These are phyloP conservation scores for Oryza glumipatula DNA, from an alignment of 176 grass and related monocot genomes.

Conservation along the genomic window DNA sequence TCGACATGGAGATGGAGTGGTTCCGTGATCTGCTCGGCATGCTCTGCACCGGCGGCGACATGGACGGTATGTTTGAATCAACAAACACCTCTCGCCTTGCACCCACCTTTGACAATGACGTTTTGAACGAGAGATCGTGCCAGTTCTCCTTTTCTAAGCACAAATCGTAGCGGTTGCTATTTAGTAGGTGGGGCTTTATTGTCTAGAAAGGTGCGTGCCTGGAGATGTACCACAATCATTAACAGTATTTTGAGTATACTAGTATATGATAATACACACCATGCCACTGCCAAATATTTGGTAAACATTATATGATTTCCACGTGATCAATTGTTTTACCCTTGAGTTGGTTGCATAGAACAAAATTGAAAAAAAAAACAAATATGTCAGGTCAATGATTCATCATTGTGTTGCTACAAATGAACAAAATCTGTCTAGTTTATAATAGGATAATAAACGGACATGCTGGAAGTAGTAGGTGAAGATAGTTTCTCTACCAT, in stretches of 20 bases:
- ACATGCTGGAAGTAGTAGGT: no score
- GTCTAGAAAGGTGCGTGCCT: no score
- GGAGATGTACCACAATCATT: no score
- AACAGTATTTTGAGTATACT: neutral
- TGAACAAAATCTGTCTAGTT: no score
- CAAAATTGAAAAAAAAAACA: neutral
- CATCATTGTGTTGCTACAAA: neutral
- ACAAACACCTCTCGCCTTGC: no score
- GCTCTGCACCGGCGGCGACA: constrained; percentile 20
- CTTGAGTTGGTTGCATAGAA: constrained; percentile 12
- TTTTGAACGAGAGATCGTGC: neutral
- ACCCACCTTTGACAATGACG: neutral
- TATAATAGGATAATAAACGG: neutral
- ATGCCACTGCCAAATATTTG: neutral
- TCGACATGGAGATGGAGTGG: constrained; percentile 67
- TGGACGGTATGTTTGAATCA: neutral
- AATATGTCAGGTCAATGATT: neutral
- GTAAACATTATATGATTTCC: neutral
- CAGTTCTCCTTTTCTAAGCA: no score
- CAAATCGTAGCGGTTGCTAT: no score
- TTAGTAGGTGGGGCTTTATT: no score
- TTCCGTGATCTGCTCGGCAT: constrained; percentile 51
- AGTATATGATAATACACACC: no score
- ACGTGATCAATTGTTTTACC: constrained; percentile 11
- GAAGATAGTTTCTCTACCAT: neutral